Percentiles rank a stretch among this genome's conserved stretches.
Conservation (phyloP, 305 asterid species). For the Nicotiana rustica region DNA sequence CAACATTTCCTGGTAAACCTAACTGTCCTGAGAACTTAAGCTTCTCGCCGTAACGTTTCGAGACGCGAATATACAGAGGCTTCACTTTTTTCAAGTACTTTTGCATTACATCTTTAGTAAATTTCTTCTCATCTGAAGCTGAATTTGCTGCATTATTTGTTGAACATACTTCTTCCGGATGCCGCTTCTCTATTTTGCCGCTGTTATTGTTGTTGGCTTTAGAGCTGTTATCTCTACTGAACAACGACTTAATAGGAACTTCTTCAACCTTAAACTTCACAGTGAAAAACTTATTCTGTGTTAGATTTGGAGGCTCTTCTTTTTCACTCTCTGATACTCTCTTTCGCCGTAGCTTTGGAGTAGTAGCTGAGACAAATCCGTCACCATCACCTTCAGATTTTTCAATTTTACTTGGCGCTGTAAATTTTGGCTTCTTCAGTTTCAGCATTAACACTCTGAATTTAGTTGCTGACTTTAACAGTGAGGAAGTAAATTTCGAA, state of each 20-base stretch:
- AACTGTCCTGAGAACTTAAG: slow-evolving; percentile 41
- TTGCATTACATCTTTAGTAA: slow-evolving; percentile 63
- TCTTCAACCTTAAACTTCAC: slow-evolving; percentile 74
- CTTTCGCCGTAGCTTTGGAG: slow-evolving; percentile 23
- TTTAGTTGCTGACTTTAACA: slow-evolving; percentile 75
- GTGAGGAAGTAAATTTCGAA: slow-evolving; percentile 59
- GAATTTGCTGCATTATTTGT: slow-evolving; percentile 2
- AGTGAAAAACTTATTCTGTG: slow-evolving; percentile 54
- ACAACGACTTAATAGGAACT: slow-evolving; percentile 59
- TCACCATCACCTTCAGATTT: slow-evolving; percentile 31
- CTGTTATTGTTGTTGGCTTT: slow-evolving; percentile 40
- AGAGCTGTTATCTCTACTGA: slow-evolving; percentile 60
- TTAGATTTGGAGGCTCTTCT: slow-evolving; percentile 37
- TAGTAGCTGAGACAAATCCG: neutral
- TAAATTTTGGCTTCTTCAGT: slow-evolving; percentile 69
- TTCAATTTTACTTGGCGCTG: slow-evolving; percentile 35
- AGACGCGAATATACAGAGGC: slow-evolving; percentile 75
- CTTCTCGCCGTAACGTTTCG: slow-evolving; percentile 74
- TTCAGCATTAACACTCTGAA: slow-evolving; percentile 77
- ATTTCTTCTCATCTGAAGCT: slow-evolving; percentile 52
- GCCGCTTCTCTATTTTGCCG: slow-evolving; percentile 31
- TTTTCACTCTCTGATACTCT: slow-evolving; percentile 9
- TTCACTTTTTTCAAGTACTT: slow-evolving; percentile 84
- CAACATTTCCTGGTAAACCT: no score
- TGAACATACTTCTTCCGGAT: neutral